Evolutionary conservation across 352 stramenopile species (phyloP), one percentile per base, ranked within the genome.

Genomic region (Thalassiosira livingstoniorum): DNA sequence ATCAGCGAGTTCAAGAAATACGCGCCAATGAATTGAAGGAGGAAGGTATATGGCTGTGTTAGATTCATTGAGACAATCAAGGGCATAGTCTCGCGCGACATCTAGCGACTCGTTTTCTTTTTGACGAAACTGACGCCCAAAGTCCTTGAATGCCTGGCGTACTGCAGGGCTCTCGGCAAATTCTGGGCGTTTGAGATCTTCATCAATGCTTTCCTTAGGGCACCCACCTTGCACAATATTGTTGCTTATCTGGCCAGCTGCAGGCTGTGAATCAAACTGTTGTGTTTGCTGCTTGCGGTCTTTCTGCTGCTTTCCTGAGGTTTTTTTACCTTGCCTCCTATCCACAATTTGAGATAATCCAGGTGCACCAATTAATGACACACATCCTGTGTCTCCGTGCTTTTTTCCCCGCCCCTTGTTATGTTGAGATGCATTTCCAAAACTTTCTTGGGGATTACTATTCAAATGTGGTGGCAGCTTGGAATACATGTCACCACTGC

Each of bases 1-100:
- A 55, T 97, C 94, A 4, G 94, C 93, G 25, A 97, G 82, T 69
- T 97, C 94, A 5, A 97, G 70, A 73, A 93, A 94, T 18, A 96
- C 81, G 45, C 90, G 79, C 93, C 93, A 97, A 75, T 96, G 92
- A 21, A 93, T 90, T 4, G 75, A 72, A 27, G 77, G 64, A 15
- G 89, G 89, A 10, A 93, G 61, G 47, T 83, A 85, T 13, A 76
- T 51, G 69, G 78, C 63, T 4, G 47, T 31, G 54, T 75, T 80
- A 15, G 68, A 75, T 68, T 77, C 60, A 3, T 43, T 90, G 27
- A 81, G 72, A 61, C 45, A 82, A 23, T 39, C 37, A 1, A 87
- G 69, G 4, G 90, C 92, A 67, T 88, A 95, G 18, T 87, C 70
- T 57, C 92, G 80, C 2, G 92, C 91, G n/a, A 76, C 74, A 58